Evolutionary conservation across 768 basidiomycete genomes (phyloP).

Genomic region (Russula compacta): DNA sequence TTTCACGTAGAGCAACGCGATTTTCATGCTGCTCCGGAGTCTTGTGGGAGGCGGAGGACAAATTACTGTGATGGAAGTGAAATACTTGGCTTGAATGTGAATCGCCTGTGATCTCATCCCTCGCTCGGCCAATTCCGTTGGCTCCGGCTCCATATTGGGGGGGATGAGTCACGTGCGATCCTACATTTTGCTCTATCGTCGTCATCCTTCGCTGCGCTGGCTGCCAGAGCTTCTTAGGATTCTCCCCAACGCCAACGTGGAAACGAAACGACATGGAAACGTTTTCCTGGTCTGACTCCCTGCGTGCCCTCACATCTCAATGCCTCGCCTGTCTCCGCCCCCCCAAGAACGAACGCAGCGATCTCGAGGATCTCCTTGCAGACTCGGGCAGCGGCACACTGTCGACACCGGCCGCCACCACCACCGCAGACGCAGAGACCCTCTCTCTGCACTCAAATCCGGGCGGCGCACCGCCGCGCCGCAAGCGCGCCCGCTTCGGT

Average conservation of each 20-base stretch:
- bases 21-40: too few relatives aligned
- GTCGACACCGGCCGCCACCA: constrained; percentile 26
- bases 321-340: constrained; percentile 50
- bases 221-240: background rate
- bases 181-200: too few relatives aligned
- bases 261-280: constrained; percentile 27
- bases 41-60: too few relatives aligned
- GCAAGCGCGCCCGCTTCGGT: constrained; percentile 20
- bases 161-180: background rate
- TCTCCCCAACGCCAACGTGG: constrained; percentile 1
- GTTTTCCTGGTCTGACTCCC: constrained; percentile 55
- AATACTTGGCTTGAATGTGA: too few relatives aligned
- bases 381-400: constrained; percentile 28
- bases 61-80: too few relatives aligned
- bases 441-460: constrained; percentile 62
- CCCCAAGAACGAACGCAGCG: constrained; percentile 24
- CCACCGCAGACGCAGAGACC: constrained; percentile 44
- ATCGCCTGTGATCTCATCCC: too few relatives aligned
- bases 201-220: background rate
- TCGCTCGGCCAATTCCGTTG: too few relatives aligned
- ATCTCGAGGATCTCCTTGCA: constrained; percentile 43
- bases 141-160: too few relatives aligned
- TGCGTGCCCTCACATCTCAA: constrained; percentile 48
- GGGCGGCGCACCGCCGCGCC: constrained; percentile 25
- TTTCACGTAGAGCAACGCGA: too few relatives aligned